Evolutionary conservation across 2,329 filamentous ascomycete genomes (phyloP).

Genomic region (Aspergillus nomiae): DNA sequence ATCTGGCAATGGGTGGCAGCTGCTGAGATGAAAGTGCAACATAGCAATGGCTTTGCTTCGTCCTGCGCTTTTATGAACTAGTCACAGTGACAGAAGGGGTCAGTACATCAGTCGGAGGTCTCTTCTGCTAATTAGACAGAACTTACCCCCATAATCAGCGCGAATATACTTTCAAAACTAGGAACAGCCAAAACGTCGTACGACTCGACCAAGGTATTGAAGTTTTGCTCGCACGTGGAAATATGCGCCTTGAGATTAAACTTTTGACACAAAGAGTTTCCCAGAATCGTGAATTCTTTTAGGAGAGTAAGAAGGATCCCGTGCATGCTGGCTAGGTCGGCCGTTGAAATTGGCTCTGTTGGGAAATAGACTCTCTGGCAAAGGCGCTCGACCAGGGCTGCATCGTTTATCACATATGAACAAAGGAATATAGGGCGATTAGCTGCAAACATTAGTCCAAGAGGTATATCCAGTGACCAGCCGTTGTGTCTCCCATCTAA

Average conservation of each 20-base stretch:
- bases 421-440: slow-evolving; percentile 19
- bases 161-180: slow-evolving; percentile 26
- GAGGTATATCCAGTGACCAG: no score
- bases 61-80: slow-evolving; percentile 23
- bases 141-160: slow-evolving; percentile 27
- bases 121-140: no score
- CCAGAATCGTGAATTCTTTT: slow-evolving; percentile 20
- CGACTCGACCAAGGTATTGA: slow-evolving; percentile 22
- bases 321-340: slow-evolving; percentile 20
- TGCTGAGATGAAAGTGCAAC: slow-evolving; percentile 18
- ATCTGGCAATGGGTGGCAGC: slow-evolving; percentile 24
- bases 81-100: no score
- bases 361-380: slow-evolving; percentile 26
- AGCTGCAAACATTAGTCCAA: slow-evolving; percentile 4
- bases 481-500: not conserved
- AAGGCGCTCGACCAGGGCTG: slow-evolving; percentile 19
- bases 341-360: slow-evolving; percentile 13
- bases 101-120: not conserved
- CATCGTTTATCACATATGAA: slow-evolving; percentile 22
- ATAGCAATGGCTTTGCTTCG: slow-evolving; percentile 19
- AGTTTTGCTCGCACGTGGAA: slow-evolving; percentile 15
- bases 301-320: slow-evolving; percentile 21
- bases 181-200: slow-evolving; percentile 28
- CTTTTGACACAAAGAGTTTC: slow-evolving; percentile 13
- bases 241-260: slow-evolving; percentile 18